A percentile compares a stretch with the other conserved stretches of the same genome.
These are phyloP conservation scores for Nemania sp. DNA, from an alignment of 2,329 filamentous ascomycete genomes.

Conservation along the genomic window DNA sequence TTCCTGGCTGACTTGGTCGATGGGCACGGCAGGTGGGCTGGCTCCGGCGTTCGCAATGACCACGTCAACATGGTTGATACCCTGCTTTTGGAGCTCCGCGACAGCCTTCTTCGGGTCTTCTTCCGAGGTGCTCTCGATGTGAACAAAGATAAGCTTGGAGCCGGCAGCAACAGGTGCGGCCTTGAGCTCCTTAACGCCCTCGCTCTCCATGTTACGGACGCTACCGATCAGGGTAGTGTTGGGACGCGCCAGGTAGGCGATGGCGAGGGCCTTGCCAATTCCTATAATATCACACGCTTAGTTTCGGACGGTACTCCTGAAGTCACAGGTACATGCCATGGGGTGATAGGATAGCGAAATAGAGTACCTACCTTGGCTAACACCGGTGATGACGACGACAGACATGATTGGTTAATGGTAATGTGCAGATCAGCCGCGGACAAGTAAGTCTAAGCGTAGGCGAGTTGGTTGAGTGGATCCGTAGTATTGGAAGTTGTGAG, in stretches of 20 bases:
- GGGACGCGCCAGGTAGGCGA: not conserved
- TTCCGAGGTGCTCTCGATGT: conserved; percentile 16
- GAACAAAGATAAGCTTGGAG: conserved; percentile 18
- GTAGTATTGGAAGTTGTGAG: too few species aligned
- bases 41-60: conserved; percentile 22
- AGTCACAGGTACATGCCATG: too few species aligned
- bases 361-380: too few species aligned
- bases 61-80: conserved; percentile 21
- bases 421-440: too few species aligned
- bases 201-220: conserved; percentile 10
- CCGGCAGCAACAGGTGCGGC: conserved; percentile 1
- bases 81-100: not conserved
- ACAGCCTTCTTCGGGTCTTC: conserved; percentile 11
- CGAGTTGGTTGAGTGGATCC: too few species aligned
- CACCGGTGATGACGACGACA: too few species aligned
- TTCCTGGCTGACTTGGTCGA: conserved; percentile 2
- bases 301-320: too few species aligned
- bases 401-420: too few species aligned
- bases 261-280: not conserved
- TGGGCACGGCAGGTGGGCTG: not conserved
- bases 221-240: conserved; percentile 26
- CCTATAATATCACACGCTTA: too few species aligned
- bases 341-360: too few species aligned
- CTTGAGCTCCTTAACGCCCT: not conserved
- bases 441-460: too few species aligned